A percentile compares a stretch with the other conserved stretches of the same genome.
Conservation (phyloP, 2,329 filamentous ascomycete genomes). For the Talaromyces sp. region DNA sequence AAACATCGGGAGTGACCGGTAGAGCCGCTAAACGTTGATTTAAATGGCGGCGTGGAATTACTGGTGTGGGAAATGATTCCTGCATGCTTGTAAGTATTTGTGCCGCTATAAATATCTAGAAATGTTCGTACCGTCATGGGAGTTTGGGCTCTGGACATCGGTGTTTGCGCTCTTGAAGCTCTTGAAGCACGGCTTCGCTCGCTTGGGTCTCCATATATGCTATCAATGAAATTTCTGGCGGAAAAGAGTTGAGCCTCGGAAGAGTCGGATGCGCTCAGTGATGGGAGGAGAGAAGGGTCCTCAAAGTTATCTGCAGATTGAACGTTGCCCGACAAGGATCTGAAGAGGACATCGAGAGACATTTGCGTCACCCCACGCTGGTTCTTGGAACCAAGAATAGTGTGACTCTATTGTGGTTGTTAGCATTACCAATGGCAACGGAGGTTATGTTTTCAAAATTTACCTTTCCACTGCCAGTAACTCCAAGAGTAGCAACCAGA, state of each 20-base stretch:
- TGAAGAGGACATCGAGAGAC: conserved; percentile 82
- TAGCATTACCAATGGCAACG: neutral
- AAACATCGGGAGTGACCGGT: conserved; percentile 70
- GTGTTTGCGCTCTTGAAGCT: conserved; percentile 63
- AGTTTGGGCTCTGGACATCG: conserved; percentile 50
- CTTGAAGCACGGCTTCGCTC: conserved; percentile 58
- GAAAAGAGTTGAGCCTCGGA: conserved; percentile 75
- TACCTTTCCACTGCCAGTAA: conserved; percentile 95
- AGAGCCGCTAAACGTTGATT: conserved; percentile 66
- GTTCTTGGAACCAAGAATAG: conserved; percentile 80
- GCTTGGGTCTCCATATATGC: conserved; percentile 62
- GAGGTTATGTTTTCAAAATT: neutral
- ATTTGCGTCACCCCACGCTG: conserved; percentile 91
- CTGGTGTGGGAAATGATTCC: conserved; percentile 45
- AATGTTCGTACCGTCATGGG: conserved; percentile 35
- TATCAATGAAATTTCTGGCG: conserved; percentile 73
- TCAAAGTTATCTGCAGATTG: conserved; percentile 52
- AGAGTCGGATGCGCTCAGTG: conserved; percentile 68
- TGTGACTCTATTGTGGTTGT: conserved; percentile 68
- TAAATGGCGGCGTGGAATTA: conserved; percentile 52
- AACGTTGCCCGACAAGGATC: conserved; percentile 68
- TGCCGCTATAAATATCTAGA: neutral
- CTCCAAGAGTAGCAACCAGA: conserved; percentile 82
- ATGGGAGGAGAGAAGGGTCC: conserved; percentile 62
- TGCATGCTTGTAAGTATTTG: neutral